Percentiles rank a stretch among this genome's conserved stretches.
phyloP scores from a whole-genome alignment of 2,329 filamentous ascomycete species.

The Fusarium odoratissimum region DNA sequence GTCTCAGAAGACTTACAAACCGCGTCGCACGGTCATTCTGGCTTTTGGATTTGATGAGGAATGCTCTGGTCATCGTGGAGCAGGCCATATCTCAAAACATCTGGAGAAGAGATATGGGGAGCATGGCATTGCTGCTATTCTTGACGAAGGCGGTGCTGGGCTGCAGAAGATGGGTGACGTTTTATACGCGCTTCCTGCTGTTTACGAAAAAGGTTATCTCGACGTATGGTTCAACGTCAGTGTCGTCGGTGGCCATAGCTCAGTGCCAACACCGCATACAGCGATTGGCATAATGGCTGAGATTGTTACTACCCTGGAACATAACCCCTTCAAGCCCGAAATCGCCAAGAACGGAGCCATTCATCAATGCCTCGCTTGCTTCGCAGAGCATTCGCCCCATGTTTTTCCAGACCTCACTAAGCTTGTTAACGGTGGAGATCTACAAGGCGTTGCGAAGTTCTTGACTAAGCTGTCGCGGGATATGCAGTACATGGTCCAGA shows the following conservation, averaged over 20 bases:
- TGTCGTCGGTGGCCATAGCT: conserved; percentile 69
- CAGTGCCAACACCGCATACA: conserved; percentile 68
- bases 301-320: conserved; percentile 71
- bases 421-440: conserved; percentile 44
- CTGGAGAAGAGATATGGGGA: conserved; percentile 64
- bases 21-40: conserved; percentile 66
- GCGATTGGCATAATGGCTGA: conserved; percentile 75
- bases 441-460: conserved; percentile 42
- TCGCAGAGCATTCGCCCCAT: conserved; percentile 63
- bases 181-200: conserved; percentile 65
- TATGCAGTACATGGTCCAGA: conserved; percentile 65
- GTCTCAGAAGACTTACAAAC: conserved; percentile 58
- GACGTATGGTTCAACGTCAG: conserved; percentile 67
- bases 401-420: conserved; percentile 56
- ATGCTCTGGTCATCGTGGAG: conserved; percentile 65
- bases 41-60: conserved; percentile 75
- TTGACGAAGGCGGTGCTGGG: conserved; percentile 72
- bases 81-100: conserved; percentile 60
- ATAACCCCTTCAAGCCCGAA: conserved; percentile 61
- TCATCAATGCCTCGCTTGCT: conserved; percentile 65
- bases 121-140: conserved; percentile 66
- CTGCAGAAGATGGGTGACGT: conserved; percentile 58
- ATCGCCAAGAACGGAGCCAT: conserved; percentile 62
- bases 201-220: conserved; percentile 71
- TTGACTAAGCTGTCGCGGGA: conserved; percentile 31